Evolutionary conservation across 75 land plant species (phyloP).

Genomic region (Pinus albicaulis): DNA sequence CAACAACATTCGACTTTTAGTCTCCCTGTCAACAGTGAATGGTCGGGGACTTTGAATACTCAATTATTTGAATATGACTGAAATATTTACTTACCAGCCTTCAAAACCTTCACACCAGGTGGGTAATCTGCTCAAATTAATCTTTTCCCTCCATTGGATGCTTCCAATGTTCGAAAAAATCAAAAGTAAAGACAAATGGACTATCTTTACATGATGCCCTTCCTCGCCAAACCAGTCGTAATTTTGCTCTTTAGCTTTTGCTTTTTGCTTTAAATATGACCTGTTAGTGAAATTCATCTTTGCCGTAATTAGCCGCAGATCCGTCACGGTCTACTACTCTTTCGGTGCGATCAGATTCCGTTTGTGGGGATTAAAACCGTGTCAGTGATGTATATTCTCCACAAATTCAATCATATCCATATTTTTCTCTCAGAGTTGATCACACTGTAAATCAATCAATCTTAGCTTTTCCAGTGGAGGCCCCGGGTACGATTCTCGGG

Average conservation of each 20-base stretch:
- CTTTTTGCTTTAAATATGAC: conserved; percentile 3
- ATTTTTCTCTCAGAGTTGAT: too few species aligned
- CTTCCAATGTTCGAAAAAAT: neutral
- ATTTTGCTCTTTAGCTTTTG: neutral
- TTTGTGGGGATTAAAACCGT: too few species aligned
- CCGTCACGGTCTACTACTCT: neutral
- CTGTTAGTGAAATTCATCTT: neutral
- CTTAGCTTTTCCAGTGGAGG: too few species aligned
- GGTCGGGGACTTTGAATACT: neutral
- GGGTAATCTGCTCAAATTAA: neutral
- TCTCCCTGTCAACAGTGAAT: neutral
- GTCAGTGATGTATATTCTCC: too few species aligned
- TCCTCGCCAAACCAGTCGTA: neutral
- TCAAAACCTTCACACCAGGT: too few species aligned
- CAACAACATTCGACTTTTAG: conserved; percentile 10
- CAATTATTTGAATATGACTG: conserved; percentile 7
- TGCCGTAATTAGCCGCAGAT: neutral
- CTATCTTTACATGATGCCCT: neutral
- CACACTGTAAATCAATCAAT: too few species aligned
- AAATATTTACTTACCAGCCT: neutral
- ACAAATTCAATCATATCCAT: too few species aligned
- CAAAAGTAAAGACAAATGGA: neutral
- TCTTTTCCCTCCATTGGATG: neutral
- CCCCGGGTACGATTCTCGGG: too few species aligned
- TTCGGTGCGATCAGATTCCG: too few species aligned